Conservation (phyloP, 495 filamentous ascomycete genomes). For the Glarea lozoyensis region DNA sequence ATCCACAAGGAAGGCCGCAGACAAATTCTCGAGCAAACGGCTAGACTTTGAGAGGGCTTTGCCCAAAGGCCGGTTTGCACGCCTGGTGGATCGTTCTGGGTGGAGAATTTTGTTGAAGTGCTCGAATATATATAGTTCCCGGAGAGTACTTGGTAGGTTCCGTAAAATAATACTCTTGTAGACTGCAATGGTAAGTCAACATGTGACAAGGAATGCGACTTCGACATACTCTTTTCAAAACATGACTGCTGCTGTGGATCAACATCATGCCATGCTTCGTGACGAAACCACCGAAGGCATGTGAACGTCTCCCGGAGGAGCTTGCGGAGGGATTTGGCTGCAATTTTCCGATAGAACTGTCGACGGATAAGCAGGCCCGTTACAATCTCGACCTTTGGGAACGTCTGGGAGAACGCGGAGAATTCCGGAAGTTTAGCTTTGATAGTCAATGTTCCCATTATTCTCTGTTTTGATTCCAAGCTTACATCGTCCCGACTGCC, state of each 20-base stretch:
- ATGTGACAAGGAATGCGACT: slow-evolving; percentile 8
- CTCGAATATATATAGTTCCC: slow-evolving; percentile 14
- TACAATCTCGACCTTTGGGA: slow-evolving; percentile 17
- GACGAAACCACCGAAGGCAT: slow-evolving; percentile 15
- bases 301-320: slow-evolving; percentile 12
- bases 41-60: slow-evolving; percentile 8
- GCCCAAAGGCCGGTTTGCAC: slow-evolving; percentile 12
- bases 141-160: slow-evolving; percentile 13
- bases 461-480: slow-evolving; percentile 19
- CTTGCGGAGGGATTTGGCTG: slow-evolving; percentile 7
- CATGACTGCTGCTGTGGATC: slow-evolving; percentile 12
- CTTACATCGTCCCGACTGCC: slow-evolving; percentile 14
- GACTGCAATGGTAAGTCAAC: slow-evolving; percentile 10
- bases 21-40: slow-evolving; percentile 17
- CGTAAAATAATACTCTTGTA: slow-evolving; percentile 11
- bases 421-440: slow-evolving; percentile 14
- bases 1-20: slow-evolving; percentile 18
- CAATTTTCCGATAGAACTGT: slow-evolving; percentile 18
- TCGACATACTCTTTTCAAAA: slow-evolving; percentile 14
- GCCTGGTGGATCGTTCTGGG: slow-evolving; percentile 9
- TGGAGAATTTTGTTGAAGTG: slow-evolving; percentile 14
- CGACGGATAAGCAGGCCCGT: slow-evolving; percentile 17
- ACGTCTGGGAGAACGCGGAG: slow-evolving; percentile 8
- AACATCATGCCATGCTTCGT: slow-evolving; percentile 15
- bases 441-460: slow-evolving; percentile 20